Percentiles rank a stretch among this genome's conserved stretches.
Conservation (phyloP, 2,329 filamentous ascomycete genomes). For the Verticillium dahliae region DNA sequence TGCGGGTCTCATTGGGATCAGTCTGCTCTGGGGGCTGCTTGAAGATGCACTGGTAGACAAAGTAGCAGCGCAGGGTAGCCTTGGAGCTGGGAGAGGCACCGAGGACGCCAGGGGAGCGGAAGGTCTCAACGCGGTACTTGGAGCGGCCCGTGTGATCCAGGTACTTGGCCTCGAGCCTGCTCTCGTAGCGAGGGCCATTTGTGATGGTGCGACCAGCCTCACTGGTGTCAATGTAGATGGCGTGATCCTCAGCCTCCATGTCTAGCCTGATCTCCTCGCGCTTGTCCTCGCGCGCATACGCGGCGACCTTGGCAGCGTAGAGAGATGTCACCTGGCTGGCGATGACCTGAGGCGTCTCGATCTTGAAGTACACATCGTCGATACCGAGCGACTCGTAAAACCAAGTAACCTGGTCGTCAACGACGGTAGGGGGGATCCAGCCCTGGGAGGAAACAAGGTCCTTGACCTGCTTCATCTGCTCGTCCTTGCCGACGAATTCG, state of each 20-base stretch:
- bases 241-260: constrained; percentile 90
- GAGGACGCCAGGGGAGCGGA: constrained; percentile 80
- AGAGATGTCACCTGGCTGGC: constrained; percentile 92
- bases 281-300: constrained; percentile 88
- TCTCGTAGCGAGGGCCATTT: constrained; percentile 84
- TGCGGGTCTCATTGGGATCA: constrained; percentile 70
- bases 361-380: constrained; percentile 96
- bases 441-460: constrained; percentile 69
- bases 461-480: constrained; percentile 88
- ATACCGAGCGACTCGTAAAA: constrained; percentile 98
- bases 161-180: constrained; percentile 91
- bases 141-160: constrained; percentile 69
- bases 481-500: constrained; percentile 84
- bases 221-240: constrained; percentile 98
- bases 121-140: constrained; percentile 93
- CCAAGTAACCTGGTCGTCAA: constrained; percentile 85
- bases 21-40: constrained; percentile 66
- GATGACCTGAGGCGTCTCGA: constrained; percentile 79
- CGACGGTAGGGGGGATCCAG: constrained; percentile 78
- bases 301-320: constrained; percentile 94
- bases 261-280: constrained; percentile 89
- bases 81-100: constrained; percentile 61
- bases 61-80: constrained; percentile 91
- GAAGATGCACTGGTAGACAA: constrained; percentile 96
- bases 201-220: constrained; percentile 74